Percentiles rank a stretch among this genome's conserved stretches.
phyloP scores from a whole-genome alignment of 345 rosid genomes.

The Mangifera indica region DNA sequence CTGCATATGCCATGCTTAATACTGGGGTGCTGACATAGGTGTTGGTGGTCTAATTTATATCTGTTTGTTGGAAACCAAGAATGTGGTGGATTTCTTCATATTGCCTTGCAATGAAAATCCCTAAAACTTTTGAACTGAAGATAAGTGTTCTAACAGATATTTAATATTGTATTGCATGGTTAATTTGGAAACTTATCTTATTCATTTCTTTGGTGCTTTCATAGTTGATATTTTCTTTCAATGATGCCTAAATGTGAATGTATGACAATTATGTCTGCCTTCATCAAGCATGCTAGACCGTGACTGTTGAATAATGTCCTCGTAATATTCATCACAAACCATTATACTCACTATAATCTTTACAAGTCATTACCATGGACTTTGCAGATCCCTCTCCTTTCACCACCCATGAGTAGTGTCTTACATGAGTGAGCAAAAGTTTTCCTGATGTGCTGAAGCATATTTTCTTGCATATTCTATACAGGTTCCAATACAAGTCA shows the following conservation, averaged over 20 bases:
- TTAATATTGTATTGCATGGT: too few species aligned
- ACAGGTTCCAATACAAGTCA: slow-evolving; percentile 93
- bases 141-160: too few species aligned
- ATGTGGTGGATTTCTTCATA: background rate
- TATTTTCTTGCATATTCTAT: background rate
- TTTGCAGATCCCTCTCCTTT: background rate
- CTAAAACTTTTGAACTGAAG: too few species aligned
- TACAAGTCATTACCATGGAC: background rate
- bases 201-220: too few species aligned
- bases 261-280: too few species aligned
- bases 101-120: background rate
- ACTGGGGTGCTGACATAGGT: too few species aligned
- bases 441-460: background rate
- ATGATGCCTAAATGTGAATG: too few species aligned
- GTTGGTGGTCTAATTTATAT: too few species aligned
- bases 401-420: background rate
- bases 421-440: background rate
- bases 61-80: background rate
- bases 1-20: too few species aligned
- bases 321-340: background rate
- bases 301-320: background rate
- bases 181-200: too few species aligned
- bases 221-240: too few species aligned
- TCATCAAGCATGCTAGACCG: background rate
- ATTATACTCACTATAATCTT: too few species aligned